Evolutionary conservation across 2,329 filamentous ascomycete genomes (phyloP), one percentile per base, ranked within the genome.

Genomic region (Alternaria burnsii): DNA sequence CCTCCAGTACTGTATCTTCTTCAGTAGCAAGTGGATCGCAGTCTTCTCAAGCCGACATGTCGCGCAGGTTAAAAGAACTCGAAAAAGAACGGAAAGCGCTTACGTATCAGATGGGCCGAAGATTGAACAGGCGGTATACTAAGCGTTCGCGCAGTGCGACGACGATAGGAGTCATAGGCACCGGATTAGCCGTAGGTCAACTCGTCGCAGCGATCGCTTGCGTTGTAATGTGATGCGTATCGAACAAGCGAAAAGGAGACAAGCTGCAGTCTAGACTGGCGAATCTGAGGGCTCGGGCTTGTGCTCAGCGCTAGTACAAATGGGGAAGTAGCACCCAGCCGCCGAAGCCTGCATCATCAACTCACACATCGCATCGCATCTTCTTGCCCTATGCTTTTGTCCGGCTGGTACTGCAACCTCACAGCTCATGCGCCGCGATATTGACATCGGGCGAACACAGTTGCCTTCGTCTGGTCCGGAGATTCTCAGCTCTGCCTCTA

Each of bases 171-270:
- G 32, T 54, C 38, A 54, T 36, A 44, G 58, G 61, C 7, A 55
- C 61, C 10, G 55, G 57, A 14, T 34, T 63, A 38, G 63, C 63
- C 16, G 61, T 52, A 11, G 55, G 52, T 11, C 63, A 66, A 18
- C 61, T 66, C 36, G 52, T 61, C 36, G 63, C 61, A 26, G 61
- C 63, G n/a, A 32, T 63, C 9, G 61, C 63, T 11, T 66, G 63
- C 50, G 60, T 47, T 22, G 63, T 66, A 12, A 66, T 66, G 63
- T 66, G 43, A 55, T 12, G 16, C 4, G 18, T 9, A 12, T 47
- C n/a, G 28, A 7, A 14, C 11, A 11, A 4, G 44, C n/a, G 4
- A 14, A 22, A 30, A 30, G 18, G 26, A 30, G 18, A 22, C 9
- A 28, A n/a, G 28, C 9, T 30, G 28, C 28, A 30, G 28, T 10